Evolutionary conservation across 805 yeast genomes (phyloP).

Genomic region (Ogataea philodendri): DNA sequence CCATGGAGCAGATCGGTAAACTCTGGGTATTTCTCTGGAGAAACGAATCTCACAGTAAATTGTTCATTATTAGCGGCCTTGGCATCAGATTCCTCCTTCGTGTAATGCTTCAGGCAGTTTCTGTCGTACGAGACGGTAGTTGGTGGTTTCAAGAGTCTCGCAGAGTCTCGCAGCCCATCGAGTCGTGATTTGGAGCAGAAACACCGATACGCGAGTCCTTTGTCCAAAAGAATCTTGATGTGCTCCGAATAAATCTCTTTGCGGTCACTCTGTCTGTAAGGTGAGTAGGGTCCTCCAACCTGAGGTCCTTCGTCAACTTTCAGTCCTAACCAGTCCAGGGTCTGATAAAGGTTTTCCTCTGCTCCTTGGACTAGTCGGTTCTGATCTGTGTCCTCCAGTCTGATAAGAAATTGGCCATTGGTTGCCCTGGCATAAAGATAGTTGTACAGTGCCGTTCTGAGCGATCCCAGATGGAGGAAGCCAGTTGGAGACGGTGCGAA

Average conservation of each 20-base stretch:
- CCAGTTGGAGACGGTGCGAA: constrained; percentile 99
- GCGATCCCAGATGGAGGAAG: constrained; percentile 84
- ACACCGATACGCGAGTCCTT: constrained; percentile 82
- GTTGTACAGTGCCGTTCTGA: constrained; percentile 91
- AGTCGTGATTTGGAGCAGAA: constrained; percentile 81
- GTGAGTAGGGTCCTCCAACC: constrained; percentile 72
- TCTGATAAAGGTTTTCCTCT: constrained; percentile 71
- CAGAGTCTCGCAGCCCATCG: constrained; percentile 64
- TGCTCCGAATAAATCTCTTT: constrained; percentile 61
- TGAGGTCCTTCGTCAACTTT: constrained; percentile 84
- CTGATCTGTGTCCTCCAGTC: constrained; percentile 93
- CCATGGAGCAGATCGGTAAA: constrained; percentile 82
- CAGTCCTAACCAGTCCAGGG: constrained; percentile 76
- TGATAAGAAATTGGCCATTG: constrained; percentile 72
- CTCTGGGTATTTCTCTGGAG: constrained; percentile 68
- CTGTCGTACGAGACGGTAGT: constrained; percentile 92
- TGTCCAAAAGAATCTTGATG: constrained; percentile 51
- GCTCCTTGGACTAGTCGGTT: constrained; percentile 77
- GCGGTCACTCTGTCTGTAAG: constrained; percentile 85
- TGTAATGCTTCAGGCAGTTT: constrained; percentile 53
- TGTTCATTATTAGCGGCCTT: constrained; percentile 37
- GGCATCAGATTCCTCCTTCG: constrained; percentile 40
- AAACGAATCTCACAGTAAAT: constrained; percentile 67
- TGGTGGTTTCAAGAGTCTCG: constrained; percentile 75
- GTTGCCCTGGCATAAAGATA: constrained; percentile 77